phyloP scores from a whole-genome alignment of 2,329 filamentous ascomycete species.

The Apiospora phragmitis region DNA sequence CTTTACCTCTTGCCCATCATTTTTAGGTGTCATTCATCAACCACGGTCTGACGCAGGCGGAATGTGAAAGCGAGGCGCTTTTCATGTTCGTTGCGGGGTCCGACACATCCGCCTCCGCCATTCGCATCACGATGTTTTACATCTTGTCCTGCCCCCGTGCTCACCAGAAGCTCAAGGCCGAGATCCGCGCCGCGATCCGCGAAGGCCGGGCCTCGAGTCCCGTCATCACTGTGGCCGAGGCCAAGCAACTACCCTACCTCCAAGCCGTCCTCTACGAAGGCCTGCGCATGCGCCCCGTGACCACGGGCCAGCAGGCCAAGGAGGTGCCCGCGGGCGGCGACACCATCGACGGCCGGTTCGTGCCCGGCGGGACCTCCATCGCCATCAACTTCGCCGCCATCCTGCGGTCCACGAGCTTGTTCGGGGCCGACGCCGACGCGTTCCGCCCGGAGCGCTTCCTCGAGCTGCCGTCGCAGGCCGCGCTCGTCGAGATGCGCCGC shows the following conservation, averaged over 20 bases:
- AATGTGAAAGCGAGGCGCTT: constrained; percentile 29
- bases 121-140: constrained; percentile 48
- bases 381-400: constrained; percentile 37
- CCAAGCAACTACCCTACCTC: constrained; percentile 33
- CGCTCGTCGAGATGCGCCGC: constrained; percentile 32
- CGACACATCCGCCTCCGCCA: constrained; percentile 49
- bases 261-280: constrained; percentile 37
- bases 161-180: constrained; percentile 40
- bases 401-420: constrained; percentile 30
- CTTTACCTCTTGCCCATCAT: too few relatives aligned
- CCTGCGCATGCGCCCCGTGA: constrained; percentile 33
- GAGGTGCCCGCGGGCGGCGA: constrained; percentile 29
- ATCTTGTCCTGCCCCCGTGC: constrained; percentile 46
- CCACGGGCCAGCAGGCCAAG: constrained; percentile 27
- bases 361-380: constrained; percentile 38
- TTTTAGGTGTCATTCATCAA: constrained; percentile 30
- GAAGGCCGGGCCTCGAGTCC: constrained; percentile 28
- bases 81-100: constrained; percentile 34
- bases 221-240: constrained; percentile 25
- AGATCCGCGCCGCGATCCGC: constrained; percentile 39
- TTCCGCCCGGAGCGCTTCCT: constrained; percentile 49
- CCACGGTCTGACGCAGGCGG: constrained; percentile 26
- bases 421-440: constrained; percentile 36
- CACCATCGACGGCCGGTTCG: constrained; percentile 29
- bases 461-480: constrained; percentile 31